Base-by-base conservation (phyloP, 2,329 filamentous ascomycete genomes). In the Colletotrichum melonis region DNA sequence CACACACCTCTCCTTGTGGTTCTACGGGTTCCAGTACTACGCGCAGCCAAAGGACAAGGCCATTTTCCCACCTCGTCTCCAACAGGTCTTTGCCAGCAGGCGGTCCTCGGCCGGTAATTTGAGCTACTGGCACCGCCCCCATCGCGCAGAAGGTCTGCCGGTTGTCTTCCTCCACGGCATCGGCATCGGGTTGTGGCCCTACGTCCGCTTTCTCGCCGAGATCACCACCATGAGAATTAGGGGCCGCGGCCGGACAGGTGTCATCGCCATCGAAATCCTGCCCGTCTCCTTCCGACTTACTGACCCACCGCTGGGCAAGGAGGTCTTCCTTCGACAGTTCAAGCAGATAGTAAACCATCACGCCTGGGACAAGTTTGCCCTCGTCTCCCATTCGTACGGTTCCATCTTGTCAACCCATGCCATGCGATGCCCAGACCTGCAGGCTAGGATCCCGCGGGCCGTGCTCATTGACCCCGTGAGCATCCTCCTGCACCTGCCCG, bases 131-230 rank as follows among this genome's bases (percentile, higher is more conserved):
- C 84, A 92, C 76, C 87, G 88, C 1, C 89, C 89, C 12, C 92
- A 94, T 78, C 89, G 84, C 0, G 88, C 89, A 1, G 86, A 85
- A 68, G 86, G 82, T 4, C 81, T 89, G 0, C 92, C 92, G 0
- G 81, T 94, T 6, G 80, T 94, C 5, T 94, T 93, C 81, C 85
- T 94, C 60, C 92, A 94, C 76, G 92, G 92, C 24, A 93, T 94
- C 67, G 92, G 92, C 54, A 86, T 94, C 70, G 92, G 92, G 0
- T 85, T 94, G 2, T 89, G 89, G 79, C 88, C 91, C 1, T 93
- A 93, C 76, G 83, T 86, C 14, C 79, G 82, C 19, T 92, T 92
- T 76, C 82, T 94, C 1, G 79, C 81, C 42, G 86, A 88, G 63
- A 80, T 93, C 52, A 84, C 86, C 74, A 74, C 80, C 35, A 73